phyloP scores from a whole-genome alignment of 2,329 filamentous ascomycete species.

The Dactylellina sp. region DNA sequence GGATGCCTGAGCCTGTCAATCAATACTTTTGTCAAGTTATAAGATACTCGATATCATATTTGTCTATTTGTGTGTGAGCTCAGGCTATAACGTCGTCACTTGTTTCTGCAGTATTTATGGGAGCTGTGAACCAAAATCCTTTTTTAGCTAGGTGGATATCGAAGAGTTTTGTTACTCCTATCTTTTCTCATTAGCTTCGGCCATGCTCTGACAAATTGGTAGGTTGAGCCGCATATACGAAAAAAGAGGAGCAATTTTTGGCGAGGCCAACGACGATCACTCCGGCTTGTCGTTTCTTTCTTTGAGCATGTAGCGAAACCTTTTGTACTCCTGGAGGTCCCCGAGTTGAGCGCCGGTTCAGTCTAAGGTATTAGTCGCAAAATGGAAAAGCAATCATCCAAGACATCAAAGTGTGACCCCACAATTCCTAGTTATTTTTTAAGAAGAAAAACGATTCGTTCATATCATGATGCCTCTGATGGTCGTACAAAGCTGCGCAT shows the following conservation, averaged over 20 bases:
- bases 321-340: not conserved
- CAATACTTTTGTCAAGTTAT: not conserved
- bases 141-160: conserved; percentile 5
- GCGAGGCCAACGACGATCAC: conserved; percentile 6
- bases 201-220: conserved; percentile 24
- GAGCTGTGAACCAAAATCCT: not conserved
- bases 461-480: conserved; percentile 4
- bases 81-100: not conserved
- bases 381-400: conserved; percentile 8
- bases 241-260: conserved; percentile 23
- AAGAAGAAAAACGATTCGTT: conserved; percentile 8
- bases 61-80: not conserved
- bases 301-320: not conserved
- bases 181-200: conserved; percentile 11
- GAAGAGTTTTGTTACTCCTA: conserved; percentile 19
- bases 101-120: too few relatives aligned
- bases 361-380: not conserved
- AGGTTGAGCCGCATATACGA: conserved; percentile 6
- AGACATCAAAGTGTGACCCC: conserved; percentile 8
- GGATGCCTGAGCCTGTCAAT: not conserved
- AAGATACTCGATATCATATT: not conserved
- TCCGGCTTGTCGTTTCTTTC: conserved; percentile 5
- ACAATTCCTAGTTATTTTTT: conserved; percentile 13
- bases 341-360: conserved; percentile 1
- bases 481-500: conserved; percentile 22